Base-by-base conservation (phyloP, 768 basidiomycete genomes). In the Lepiota brunneoincarnata region DNA sequence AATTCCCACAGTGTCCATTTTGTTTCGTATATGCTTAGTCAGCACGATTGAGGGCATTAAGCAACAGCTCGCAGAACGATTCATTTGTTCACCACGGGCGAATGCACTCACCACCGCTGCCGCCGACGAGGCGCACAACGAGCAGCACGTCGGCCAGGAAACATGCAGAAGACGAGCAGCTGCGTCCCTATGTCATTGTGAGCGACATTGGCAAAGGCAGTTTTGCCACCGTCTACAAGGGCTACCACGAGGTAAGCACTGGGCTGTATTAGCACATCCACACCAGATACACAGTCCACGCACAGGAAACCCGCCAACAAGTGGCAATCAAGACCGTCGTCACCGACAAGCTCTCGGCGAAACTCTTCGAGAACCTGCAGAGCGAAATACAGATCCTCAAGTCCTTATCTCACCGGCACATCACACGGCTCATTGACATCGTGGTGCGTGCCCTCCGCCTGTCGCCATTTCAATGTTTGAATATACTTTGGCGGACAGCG, bases 321-420 rank as follows among this genome's bases (percentile, higher is more conserved):
- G 90, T 98, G 35, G 97, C 97, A 6, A 87, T 99, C 72, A 98
- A 99, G 78, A 91, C 93, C 6, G 92, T 99, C 51, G 87, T 89
- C 55, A 84, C 88, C 48, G 84, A 89, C 64, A 91, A 86, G 60
- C 82, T 99, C 35, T 93, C 87, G 34, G 76, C 90, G 12, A 99
- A 98, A 72, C 81, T 98, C 15, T 85, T 98, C 54, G 95, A 98
- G 74, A 98, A 98, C 66, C 82, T 98, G n/a, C 93, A 97, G 68
- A 91, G 90, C 62, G 97, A 99, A 77, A 98, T 98, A 55, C 86
- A 93, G 58, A 98, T 99, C 58, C 83, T 98, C 63, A 98, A 98
- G 75, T 86, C 87, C 1, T 81, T 98, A 47, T 90, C 87, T 4
- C 94, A 99, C 69, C 77, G 90, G 39, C 93, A 98, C 72, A 91